Evolutionary conservation across 108 stramenopile genomes (phyloP), one percentile per base, ranked within the genome.

Genomic region (Asterionellopsis glacialis): DNA sequence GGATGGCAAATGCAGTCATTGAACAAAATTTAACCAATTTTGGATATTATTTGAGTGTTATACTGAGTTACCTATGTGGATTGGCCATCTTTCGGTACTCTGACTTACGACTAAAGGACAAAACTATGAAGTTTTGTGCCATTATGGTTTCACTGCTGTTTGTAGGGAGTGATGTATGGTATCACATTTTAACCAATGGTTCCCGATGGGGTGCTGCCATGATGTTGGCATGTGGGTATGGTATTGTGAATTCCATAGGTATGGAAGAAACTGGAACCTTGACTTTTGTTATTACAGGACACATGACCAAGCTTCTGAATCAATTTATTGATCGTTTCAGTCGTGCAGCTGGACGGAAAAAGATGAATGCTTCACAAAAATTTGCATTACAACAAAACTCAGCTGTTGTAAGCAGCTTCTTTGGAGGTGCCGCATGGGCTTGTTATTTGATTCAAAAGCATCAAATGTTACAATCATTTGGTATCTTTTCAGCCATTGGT

Each of bases 281-380:
- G 6, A 72, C 74, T 11, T 84, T 80, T 59, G 83, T 84, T n/a
- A 59, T 84, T 15, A 84, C 83, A 21, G 83, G 83, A 51, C 77
- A 78, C 63, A 65, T 76, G 72, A 74, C 73, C 0, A 61, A 43
- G 44, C 4, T 68, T 18, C 28, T 39, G 28, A 57, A 55, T 47
- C 21, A 39, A 22, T 10, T 68, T n/a, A 56, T 74, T 40, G 73
- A 74, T 58, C 58, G 67, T 21, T 1, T 60, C 28, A 39, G 33
- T 48, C 25, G 19, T 15, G 41, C 12, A 16, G 59, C 59, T 1
- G 67, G 67, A 45, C 67, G 67, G 12, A 68, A 57, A 51, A 70
- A 67, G 23, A 64, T 75, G 38, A 56, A 61, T n/a, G 24, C 4
- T 9, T 2, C 5, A 22, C n/a, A 55, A 16, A 73, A 69, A 55